phyloP scores from a whole-genome alignment of 371 early-diverging fungal species.

The Vairimorpha ceranae region DNA sequence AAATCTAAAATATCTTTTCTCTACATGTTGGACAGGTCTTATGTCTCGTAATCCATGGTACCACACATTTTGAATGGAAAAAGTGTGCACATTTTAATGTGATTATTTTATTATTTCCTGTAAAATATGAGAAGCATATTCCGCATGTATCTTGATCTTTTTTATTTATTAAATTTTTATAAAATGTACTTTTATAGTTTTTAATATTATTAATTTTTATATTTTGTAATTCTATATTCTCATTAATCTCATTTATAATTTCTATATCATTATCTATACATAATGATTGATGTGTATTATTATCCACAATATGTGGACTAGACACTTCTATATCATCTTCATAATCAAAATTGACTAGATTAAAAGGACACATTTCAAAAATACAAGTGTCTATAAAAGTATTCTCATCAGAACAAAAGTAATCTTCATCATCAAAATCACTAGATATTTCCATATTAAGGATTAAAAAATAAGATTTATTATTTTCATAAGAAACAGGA shows the following conservation, averaged over 20 bases:
- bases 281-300: too few species aligned
- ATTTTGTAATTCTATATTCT: not conserved
- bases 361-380: too few species aligned
- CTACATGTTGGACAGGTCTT: not conserved
- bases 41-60: not conserved
- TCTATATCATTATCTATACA: not conserved
- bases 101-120: not conserved
- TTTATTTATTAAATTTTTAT: not conserved
- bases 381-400: too few species aligned
- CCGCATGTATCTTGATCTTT: not conserved
- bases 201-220: not conserved
- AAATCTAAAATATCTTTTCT: not conserved
- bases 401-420: too few species aligned
- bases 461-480: not conserved
- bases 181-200: not conserved
- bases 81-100: not conserved
- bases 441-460: not conserved
- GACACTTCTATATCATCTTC: too few species aligned
- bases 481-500: too few species aligned
- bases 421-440: not conserved
- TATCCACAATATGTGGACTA: too few species aligned
- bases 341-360: too few species aligned
- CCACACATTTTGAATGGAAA: not conserved
- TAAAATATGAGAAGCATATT: not conserved
- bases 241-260: not conserved